Percentiles rank a stretch among this genome's conserved stretches.
Evolutionary conservation across 163 green algal species (phyloP).

Genomic region (Scenedesmus sp.): DNA sequence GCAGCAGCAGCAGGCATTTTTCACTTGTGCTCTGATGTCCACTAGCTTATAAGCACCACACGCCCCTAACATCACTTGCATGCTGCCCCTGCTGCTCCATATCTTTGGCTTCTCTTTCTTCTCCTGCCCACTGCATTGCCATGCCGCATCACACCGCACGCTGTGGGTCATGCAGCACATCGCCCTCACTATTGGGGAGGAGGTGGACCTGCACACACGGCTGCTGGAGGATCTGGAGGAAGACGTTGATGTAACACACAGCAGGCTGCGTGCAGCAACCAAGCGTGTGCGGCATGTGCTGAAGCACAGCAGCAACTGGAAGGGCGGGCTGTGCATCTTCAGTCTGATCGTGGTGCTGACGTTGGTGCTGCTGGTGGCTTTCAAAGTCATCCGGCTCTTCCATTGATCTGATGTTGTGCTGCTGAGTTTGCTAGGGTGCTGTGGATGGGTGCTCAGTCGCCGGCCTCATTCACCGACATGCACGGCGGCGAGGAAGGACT

Average conservation of each 20-base stretch:
- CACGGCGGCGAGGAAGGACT: no score
- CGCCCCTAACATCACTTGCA: no score
- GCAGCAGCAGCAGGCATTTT: not conserved
- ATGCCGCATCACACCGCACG: not conserved
- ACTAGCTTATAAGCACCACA: no score
- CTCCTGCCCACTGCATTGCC: not conserved
- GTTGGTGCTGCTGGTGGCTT: constrained; percentile 71
- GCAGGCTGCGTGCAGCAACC: constrained; percentile 57
- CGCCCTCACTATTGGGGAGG: constrained; percentile 85
- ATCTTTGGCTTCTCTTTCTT: not conserved
- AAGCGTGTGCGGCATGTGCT: constrained; percentile 66
- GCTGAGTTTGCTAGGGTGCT: constrained; percentile 61
- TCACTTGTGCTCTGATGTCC: not conserved
- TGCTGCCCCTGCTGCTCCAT: not conserved
- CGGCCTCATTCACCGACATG: no score
- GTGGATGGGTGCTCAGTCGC: no score
- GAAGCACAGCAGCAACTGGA: constrained; percentile 66
- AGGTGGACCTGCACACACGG: constrained; percentile 86
- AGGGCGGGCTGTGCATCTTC: constrained; percentile 72
- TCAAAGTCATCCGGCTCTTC: constrained; percentile 73
- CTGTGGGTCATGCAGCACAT: constrained; percentile 72
- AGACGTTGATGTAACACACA: constrained; percentile 82
- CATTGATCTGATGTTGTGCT: not conserved
- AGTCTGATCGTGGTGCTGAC: constrained; percentile 78
- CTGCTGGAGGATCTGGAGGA: constrained; percentile 90